Evolutionary conservation across 2,329 filamentous ascomycete genomes (phyloP), one percentile per base, ranked within the genome.

Genomic region (Pseudodiploospora longispora): DNA sequence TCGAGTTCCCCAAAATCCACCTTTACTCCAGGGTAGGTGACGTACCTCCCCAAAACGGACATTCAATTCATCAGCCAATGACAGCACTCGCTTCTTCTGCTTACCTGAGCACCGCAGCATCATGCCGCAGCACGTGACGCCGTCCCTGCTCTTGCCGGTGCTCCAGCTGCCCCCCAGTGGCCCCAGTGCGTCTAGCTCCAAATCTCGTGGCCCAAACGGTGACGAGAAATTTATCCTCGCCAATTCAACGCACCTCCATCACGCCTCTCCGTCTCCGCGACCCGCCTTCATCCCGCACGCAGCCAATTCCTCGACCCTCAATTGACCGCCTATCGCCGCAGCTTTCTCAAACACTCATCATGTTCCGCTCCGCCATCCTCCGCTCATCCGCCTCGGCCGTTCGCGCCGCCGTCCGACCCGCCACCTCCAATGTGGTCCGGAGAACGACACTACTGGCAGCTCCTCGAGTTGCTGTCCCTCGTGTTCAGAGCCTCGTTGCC

Each of bases 291-390:
- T 43, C n/a, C 39, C 37, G 29, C 31, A 33, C 37, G 12, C 36
- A 38, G 37, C 31, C 30, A 30, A 37, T 41, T 36, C 28, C 12
- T 34, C 9, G 12, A 34, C 30, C 30, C 6, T 29, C 46, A 41
- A 45, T 45, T 45, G 38, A 30, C 32, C 19, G 38, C 30, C 28
- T 38, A 30, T 30, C 8, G 38, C 12, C 30, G 37, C 43, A 36
- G n/a, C 38, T 4, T 34, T 30, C 34, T 39, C 29, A 43, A 39
- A 10, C 36, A 5, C 37, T 41, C 50, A 58, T 42, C 41, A 97
- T 97, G 91, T 89, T 96, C 78, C 87, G 91, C 73, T 82, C 86
- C 68, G 83, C 86, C 64, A 70, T 93, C 67, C 75, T 91, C 73
- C 85, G 85, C 71, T 84, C 86, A 62, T 80, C 85, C 63, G 79